These are phyloP conservation scores for Brassica balearica DNA, from an alignment of 441 rosid genomes.

Conservation along the genomic window DNA sequence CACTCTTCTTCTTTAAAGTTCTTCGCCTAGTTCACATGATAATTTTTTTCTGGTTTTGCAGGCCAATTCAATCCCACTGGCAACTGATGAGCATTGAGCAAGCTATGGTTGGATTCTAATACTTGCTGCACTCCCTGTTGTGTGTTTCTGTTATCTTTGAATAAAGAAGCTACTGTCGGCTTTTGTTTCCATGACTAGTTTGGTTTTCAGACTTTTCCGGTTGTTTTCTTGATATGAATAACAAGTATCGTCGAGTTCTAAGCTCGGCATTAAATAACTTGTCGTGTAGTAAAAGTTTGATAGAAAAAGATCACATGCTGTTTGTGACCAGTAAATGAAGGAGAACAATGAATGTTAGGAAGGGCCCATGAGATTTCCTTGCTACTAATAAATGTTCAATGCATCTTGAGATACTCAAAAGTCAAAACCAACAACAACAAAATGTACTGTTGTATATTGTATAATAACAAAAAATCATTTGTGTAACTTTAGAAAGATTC, in stretches of 20 bases:
- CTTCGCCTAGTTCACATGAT: slow-evolving; percentile 7
- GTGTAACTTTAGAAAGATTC: background rate
- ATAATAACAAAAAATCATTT: background rate
- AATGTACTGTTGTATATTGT: background rate
- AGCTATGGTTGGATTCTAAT: slow-evolving; percentile 14
- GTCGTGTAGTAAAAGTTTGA: background rate
- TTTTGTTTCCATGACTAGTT: slow-evolving; percentile 26
- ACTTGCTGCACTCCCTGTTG: slow-evolving; percentile 4
- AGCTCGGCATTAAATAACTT: background rate
- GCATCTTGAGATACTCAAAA: slow-evolving; percentile 24
- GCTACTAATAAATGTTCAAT: slow-evolving; percentile 23
- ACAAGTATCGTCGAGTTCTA: background rate
- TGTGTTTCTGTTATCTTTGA: slow-evolving; percentile 29
- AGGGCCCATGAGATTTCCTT: slow-evolving; percentile 33
- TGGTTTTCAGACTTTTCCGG: slow-evolving; percentile 6
- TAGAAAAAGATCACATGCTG: slow-evolving; percentile 14
- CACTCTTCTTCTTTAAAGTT: background rate
- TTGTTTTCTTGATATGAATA: slow-evolving; percentile 11
- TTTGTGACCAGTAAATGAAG: slow-evolving; percentile 16
- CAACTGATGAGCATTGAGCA: slow-evolving; percentile 44
- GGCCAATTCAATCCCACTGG: slow-evolving; percentile 56
- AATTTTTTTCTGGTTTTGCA: slow-evolving; percentile 30
- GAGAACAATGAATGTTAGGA: slow-evolving; percentile 16
- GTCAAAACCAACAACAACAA: background rate
- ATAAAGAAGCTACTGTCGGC: slow-evolving; percentile 19